Evolutionary conservation across 352 stramenopile genomes (phyloP).

Genomic region (Pythium oligandrum): DNA sequence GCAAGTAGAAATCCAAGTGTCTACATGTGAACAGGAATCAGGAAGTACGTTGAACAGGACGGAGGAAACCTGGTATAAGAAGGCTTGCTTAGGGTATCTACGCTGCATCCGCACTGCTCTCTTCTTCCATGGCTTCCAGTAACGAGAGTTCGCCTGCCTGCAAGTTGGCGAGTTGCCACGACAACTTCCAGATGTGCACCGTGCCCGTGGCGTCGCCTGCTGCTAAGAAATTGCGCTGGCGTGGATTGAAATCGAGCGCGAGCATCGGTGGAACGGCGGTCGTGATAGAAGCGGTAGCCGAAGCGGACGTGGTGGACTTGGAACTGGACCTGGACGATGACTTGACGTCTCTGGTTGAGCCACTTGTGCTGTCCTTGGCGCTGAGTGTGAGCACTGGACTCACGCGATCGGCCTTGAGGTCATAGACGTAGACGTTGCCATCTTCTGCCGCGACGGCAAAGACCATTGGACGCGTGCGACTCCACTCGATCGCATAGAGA

Average conservation of each 20-base stretch:
- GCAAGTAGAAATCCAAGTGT: slow-evolving; percentile 37
- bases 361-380: slow-evolving; percentile 21
- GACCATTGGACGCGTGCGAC: slow-evolving; percentile 64
- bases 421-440: slow-evolving; percentile 70
- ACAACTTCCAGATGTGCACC: slow-evolving; percentile 82
- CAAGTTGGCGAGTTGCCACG: slow-evolving; percentile 76
- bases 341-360: slow-evolving; percentile 2
- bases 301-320: slow-evolving; percentile 2
- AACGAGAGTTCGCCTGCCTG: slow-evolving; percentile 60
- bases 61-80: not conserved
- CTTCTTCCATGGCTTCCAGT: slow-evolving; percentile 40
- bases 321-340: not conserved
- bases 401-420: slow-evolving; percentile 55
- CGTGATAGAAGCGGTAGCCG: slow-evolving; percentile 3
- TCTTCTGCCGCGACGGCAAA: slow-evolving; percentile 71
- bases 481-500: slow-evolving; percentile 74
- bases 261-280: slow-evolving; percentile 35
- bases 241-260: slow-evolving; percentile 71
- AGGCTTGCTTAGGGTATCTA: not conserved
- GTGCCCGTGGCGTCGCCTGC: slow-evolving; percentile 53
- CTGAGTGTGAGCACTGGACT: slow-evolving; percentile 38
- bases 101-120: not conserved
- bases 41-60: not conserved
- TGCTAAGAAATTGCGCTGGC: slow-evolving; percentile 81
- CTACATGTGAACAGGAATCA: not conserved